Conservation (phyloP, 192 early-diverging fungal genomes). For the Coemansia javaensis region DNA sequence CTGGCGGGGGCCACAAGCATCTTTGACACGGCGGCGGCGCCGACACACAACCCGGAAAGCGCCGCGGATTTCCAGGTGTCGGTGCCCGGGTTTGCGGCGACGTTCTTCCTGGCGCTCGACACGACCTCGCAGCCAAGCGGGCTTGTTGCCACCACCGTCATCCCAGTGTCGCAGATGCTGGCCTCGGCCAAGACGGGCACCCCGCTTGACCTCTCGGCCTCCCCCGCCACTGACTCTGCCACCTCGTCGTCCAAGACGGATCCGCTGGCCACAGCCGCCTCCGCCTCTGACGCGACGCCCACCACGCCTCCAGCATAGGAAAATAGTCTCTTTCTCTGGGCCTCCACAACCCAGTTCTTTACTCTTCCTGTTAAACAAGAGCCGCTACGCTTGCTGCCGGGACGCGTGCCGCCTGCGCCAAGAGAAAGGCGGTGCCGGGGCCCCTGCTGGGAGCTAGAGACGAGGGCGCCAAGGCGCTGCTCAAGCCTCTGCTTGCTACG, state of each 20-base stretch:
- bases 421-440: no score
- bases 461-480: no score
- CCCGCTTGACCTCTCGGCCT: background rate
- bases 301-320: no score
- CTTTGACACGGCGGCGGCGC: conserved; percentile 10
- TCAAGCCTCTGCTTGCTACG: no score
- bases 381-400: no score
- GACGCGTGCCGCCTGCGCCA: no score
- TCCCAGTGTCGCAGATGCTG: conserved; percentile 34
- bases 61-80: no score
- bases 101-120: conserved; percentile 36
- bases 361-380: no score
- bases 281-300: no score
- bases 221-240: background rate
- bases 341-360: no score
- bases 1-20: conserved; percentile 9
- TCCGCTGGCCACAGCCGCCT: conserved; percentile 4
- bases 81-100: conserved; percentile 28
- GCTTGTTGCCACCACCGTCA: conserved; percentile 14
- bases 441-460: no score
- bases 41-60: background rate
- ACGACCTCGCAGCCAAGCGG: conserved; percentile 9
- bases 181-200: conserved; percentile 6
- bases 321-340: no score
- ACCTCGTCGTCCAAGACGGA: conserved; percentile 2